Base-by-base conservation (phyloP, 768 basidiomycete species). In the Rhodotorula taiwanensis region DNA sequence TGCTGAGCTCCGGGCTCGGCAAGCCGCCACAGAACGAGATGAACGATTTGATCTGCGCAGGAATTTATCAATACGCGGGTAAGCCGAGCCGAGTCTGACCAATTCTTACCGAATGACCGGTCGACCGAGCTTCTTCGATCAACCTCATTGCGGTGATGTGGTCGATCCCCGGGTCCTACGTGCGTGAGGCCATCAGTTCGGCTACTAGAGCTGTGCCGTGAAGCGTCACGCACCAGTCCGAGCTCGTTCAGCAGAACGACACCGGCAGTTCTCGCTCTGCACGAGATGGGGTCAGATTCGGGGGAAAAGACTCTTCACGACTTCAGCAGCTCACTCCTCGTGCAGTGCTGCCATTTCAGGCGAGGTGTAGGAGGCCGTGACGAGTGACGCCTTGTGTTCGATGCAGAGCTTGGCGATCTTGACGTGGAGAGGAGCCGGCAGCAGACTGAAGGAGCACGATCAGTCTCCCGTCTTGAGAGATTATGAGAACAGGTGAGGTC, bases 1-100 rank as follows among this genome's bases (percentile, higher is more conserved):
- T 72, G 54, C 75, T 76, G 36, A 75, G 72, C 47, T 86, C 86
- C 0, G 88, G 88, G 1, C 86, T 85, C 0, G 93, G 93, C 7
- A 97, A 79, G 2, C 93, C 93, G 2, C 93, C 93, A 59, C 93
- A 97, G 79, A 93, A 93, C 1, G 89, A 91, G 2, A 83, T 83
- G 74, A 94, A 95, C 0, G 87, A 85, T 0, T 80, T 72, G 15
- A 90, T 79, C 20, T 77, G 53, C 52, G 47, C 23, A 55, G 33
- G 21, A 21, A 3, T 4, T 9, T 11, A 30, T 51, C 33, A 34
- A 20, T n/a, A 10, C 0, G 14, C 4, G 14, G 8, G 2, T 5
- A 20, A 3, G 2, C 21, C 20, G 11, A 11, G 49, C 13, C 8
- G 20, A 3, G 18, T 15, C 8, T 9, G 30, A 6, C 10, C 5